Evolutionary conservation across 2,329 filamentous ascomycete genomes (phyloP).

Genomic region (Trichoderma asperellum): DNA sequence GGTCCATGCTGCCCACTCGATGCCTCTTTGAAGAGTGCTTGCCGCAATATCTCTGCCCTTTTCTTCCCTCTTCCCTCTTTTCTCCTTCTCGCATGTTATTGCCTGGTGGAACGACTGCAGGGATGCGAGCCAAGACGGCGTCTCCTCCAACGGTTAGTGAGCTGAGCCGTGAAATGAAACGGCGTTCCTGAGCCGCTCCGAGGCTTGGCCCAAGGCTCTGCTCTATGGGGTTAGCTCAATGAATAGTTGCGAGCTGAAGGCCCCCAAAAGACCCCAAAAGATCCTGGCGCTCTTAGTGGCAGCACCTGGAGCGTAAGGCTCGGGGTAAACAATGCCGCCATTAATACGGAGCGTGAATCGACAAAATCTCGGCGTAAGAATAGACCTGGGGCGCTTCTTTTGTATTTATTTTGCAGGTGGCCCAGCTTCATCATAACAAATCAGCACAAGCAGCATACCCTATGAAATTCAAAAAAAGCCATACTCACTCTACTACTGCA

Average conservation of each 20-base stretch:
- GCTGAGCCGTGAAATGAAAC: not conserved
- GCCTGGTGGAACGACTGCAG: not conserved
- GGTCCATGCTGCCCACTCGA: not conserved
- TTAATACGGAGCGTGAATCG: not conserved
- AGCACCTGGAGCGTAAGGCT: not conserved
- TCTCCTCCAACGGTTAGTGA: conserved; percentile 12
- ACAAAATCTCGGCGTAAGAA: not conserved
- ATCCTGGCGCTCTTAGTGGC: not conserved
- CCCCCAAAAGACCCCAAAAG: not conserved
- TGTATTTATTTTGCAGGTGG: not conserved
- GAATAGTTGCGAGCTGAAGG: conserved; percentile 17
- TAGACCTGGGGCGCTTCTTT: not conserved
- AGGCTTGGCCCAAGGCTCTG: not conserved
- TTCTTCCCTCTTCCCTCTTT: not conserved
- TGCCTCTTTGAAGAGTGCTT: not conserved
- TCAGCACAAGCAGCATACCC: not conserved
- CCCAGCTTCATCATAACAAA: no score
- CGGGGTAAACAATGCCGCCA: not conserved
- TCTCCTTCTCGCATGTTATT: not conserved
- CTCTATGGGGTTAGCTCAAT: conserved; percentile 1
- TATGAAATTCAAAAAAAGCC: not conserved
- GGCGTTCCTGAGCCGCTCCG: conserved; percentile 12
- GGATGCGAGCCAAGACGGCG: no score
- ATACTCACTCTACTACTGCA: not conserved
- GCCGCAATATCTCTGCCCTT: not conserved